Percentiles rank a stretch among this genome's conserved stretches.
Evolutionary conservation across 2,329 filamentous ascomycete species (phyloP).

Genomic region (Ambrosiella xylebori): DNA sequence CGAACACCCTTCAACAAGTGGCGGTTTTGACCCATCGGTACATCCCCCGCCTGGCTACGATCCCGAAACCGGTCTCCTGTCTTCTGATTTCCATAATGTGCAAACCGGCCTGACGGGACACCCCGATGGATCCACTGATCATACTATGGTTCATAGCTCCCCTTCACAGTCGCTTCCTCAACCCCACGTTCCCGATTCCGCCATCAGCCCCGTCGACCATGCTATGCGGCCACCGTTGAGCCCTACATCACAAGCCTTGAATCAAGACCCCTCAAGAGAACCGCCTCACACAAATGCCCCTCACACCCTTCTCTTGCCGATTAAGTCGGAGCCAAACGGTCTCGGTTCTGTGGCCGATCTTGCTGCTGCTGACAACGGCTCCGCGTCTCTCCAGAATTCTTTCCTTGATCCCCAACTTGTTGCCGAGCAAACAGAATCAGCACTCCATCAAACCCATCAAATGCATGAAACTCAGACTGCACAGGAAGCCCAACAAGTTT

Average conservation of each 20-base stretch:
- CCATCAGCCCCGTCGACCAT: background rate
- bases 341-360: slow-evolving; percentile 1
- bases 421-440: slow-evolving; percentile 1
- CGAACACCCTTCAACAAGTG: too few relatives aligned
- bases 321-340: background rate
- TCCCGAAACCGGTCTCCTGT: slow-evolving; percentile 16
- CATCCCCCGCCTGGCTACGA: slow-evolving; percentile 37
- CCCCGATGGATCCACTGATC: background rate
- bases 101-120: background rate
- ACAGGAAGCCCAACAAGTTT: background rate
- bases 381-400: slow-evolving; percentile 36
- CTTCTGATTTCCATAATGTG: slow-evolving; percentile 7
- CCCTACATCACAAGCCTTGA: slow-evolving; percentile 1
- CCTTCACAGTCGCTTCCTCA: background rate
- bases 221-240: background rate
- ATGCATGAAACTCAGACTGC: background rate
- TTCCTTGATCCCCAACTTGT: slow-evolving; percentile 35
- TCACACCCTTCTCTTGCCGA: slow-evolving; percentile 1
- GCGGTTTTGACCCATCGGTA: slow-evolving; percentile 26
- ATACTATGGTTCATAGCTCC: background rate
- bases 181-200: background rate
- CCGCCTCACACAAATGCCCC: background rate
- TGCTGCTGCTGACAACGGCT: slow-evolving; percentile 25
- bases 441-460: background rate
- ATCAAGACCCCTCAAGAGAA: background rate